A percentile compares a stretch with the other conserved stretches of the same genome.
These are phyloP conservation scores for Pythium aristosporum DNA, from an alignment of 352 stramenopile species.

Conservation along the genomic window DNA sequence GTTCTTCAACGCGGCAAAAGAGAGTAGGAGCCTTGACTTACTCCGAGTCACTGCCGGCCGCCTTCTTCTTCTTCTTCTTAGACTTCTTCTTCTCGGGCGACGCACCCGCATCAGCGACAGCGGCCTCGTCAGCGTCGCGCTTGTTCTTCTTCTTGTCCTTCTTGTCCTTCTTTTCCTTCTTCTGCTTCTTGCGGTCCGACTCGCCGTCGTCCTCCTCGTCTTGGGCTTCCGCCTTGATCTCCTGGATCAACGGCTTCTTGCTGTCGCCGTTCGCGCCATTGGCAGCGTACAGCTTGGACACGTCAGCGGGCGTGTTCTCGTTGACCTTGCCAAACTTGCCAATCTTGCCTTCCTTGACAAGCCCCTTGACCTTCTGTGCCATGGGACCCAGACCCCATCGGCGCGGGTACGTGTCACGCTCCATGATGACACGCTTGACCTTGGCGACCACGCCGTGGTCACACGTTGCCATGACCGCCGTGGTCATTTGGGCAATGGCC, in stretches of 20 bases:
- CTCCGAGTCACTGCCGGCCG: slow-evolving; percentile 69
- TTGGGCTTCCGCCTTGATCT: slow-evolving; percentile 36
- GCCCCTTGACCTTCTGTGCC: slow-evolving; percentile 98
- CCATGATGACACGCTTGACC: slow-evolving; percentile 99
- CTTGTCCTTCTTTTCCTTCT: slow-evolving; percentile 71
- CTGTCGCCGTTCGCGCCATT: slow-evolving; percentile 32
- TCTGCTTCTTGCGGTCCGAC: slow-evolving; percentile 49
- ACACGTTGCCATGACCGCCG: slow-evolving; percentile 98
- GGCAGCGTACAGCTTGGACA: slow-evolving; percentile 73
- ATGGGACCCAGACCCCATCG: slow-evolving; percentile 99
- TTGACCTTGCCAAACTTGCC: slow-evolving; percentile 90
- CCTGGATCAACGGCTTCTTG: slow-evolving; percentile 63
- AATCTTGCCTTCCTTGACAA: slow-evolving; percentile 95
- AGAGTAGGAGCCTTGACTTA: slow-evolving; percentile 29
- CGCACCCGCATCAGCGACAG: slow-evolving; percentile 45
- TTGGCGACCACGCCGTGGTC: slow-evolving; percentile 99
- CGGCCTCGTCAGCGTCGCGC: slow-evolving; percentile 52
- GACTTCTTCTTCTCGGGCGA: slow-evolving; percentile 87
- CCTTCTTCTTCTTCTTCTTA: slow-evolving; percentile 89
- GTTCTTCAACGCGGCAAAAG: neutral
- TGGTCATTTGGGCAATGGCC: slow-evolving; percentile 99
- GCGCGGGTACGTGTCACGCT: slow-evolving; percentile 99
- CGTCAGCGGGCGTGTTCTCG: slow-evolving; percentile 76
- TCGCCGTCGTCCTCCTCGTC: slow-evolving; percentile 47
- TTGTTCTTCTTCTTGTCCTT: slow-evolving; percentile 84